These are phyloP conservation scores for Candida nemodendra DNA, from an alignment of 805 yeast species.

Conservation along the genomic window DNA sequence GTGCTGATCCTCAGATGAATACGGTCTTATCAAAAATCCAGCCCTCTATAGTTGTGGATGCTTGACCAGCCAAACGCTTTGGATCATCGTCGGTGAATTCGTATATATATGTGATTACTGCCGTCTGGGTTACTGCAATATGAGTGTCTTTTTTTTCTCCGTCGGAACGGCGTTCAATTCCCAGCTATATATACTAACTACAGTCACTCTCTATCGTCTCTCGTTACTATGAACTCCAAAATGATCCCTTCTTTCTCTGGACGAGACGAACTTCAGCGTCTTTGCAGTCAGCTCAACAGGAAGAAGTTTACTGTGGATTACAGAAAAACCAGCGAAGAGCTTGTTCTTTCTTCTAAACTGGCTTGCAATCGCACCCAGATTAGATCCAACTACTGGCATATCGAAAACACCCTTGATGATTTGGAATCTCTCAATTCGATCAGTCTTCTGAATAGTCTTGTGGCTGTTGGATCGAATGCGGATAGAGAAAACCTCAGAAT, in stretches of 20 bases:
- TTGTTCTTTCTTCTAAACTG: slow-evolving; percentile 7
- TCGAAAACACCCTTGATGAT: slow-evolving; percentile 19
- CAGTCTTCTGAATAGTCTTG: slow-evolving; percentile 32
- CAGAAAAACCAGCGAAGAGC: neutral
- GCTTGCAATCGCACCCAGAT: slow-evolving; percentile 20
- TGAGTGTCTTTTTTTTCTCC: neutral
- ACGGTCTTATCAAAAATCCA: neutral
- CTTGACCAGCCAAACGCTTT: no score
- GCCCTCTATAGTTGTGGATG: neutral
- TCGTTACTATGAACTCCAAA: neutral
- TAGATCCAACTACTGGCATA: slow-evolving; percentile 35
- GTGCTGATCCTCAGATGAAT: neutral
- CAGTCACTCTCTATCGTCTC: slow-evolving; percentile 3
- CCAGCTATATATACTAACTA: no score
- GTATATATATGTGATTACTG: no score
- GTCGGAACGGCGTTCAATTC: no score
- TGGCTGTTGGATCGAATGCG: slow-evolving; percentile 55
- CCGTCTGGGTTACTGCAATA: no score
- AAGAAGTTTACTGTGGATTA: slow-evolving; percentile 1
- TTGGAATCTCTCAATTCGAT: slow-evolving; percentile 40
- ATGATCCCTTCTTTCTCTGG: neutral
- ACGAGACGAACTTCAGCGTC: slow-evolving; percentile 11
- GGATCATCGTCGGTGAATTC: no score
- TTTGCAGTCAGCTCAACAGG: slow-evolving; percentile 10
- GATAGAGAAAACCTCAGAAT: slow-evolving; percentile 47